Evolutionary conservation across 257 asterid species (phyloP).

Genomic region (Scutellaria minor): DNA sequence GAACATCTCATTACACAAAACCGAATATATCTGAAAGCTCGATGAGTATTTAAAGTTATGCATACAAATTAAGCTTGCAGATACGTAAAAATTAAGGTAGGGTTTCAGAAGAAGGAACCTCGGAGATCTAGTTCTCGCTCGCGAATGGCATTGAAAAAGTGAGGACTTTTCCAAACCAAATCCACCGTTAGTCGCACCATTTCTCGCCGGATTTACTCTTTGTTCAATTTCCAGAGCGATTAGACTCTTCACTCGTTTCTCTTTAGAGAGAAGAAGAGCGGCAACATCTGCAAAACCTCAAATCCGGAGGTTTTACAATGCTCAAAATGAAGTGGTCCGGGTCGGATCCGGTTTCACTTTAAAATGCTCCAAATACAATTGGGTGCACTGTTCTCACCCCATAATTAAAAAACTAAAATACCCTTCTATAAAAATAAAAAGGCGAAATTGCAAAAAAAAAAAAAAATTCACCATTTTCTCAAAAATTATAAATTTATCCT

Average conservation of each 20-base stretch:
- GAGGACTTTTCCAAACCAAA: constrained; percentile 93
- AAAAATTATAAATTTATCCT: too few relatives aligned
- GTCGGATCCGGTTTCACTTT: too few relatives aligned
- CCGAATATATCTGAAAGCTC: background rate
- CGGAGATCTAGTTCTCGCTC: constrained; percentile 97
- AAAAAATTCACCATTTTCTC: too few relatives aligned
- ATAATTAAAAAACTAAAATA: too few relatives aligned
- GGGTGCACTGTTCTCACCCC: too few relatives aligned
- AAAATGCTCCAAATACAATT: too few relatives aligned
- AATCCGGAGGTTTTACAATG: constrained; percentile 27
- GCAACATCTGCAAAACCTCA: constrained; percentile 36
- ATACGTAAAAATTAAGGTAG: constrained; percentile 22
- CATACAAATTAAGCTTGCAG: background rate
- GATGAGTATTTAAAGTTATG: too few relatives aligned
- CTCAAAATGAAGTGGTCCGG: too few relatives aligned
- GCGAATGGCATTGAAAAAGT: constrained; percentile 90
- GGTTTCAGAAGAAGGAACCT: constrained; percentile 55
- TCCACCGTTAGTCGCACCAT: constrained; percentile 97
- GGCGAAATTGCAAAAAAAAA: too few relatives aligned
- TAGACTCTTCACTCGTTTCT: background rate
- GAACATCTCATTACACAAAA: background rate
- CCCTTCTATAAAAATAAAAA: too few relatives aligned
- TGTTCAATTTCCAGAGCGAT: background rate
- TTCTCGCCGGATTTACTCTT: constrained; percentile 5
- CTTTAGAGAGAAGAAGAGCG: constrained; percentile 9